Evolutionary conservation across 139 green algal species (phyloP).

Genomic region (Coccomyxa sp.): DNA sequence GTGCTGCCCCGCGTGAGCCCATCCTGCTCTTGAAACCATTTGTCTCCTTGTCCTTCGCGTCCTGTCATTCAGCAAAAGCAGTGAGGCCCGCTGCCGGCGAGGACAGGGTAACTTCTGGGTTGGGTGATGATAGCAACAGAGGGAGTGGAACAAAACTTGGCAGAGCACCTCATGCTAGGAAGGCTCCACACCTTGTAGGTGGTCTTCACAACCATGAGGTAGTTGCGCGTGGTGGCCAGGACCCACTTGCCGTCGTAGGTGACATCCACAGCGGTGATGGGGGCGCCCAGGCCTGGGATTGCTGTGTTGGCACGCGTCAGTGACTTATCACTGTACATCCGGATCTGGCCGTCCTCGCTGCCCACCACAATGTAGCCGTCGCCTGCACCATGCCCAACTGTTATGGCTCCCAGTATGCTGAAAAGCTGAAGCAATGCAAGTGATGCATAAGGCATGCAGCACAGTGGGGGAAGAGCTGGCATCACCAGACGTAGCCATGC

Average conservation of each 20-base stretch:
- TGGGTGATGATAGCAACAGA: background rate
- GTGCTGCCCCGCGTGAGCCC: slow-evolving; percentile 55
- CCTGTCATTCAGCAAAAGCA: background rate
- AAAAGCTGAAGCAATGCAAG: background rate
- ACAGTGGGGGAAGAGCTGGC: background rate
- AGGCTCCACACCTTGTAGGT: slow-evolving; percentile 47
- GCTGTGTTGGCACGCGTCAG: slow-evolving; percentile 75
- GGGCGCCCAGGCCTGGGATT: slow-evolving; percentile 83
- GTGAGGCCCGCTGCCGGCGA: background rate
- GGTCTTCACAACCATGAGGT: slow-evolving; percentile 92
- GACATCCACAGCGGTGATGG: slow-evolving; percentile 89
- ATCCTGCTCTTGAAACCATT: slow-evolving; percentile 74
- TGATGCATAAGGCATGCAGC: too few species aligned
- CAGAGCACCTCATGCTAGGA: too few species aligned
- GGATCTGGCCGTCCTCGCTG: slow-evolving; percentile 76
- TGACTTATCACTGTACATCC: slow-evolving; percentile 85
- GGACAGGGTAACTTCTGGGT: background rate
- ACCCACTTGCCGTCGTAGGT: slow-evolving; percentile 81
- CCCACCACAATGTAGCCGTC: slow-evolving; percentile 88
- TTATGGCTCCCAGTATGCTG: background rate
- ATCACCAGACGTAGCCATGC: slow-evolving; percentile 61
- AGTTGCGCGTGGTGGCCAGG: slow-evolving; percentile 88
- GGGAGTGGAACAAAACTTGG: background rate
- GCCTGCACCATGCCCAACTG: slow-evolving; percentile 18
- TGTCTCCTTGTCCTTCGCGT: slow-evolving; percentile 47